Conservation (phyloP, 306 rosid genomes). For the Ceratonia siliqua region DNA sequence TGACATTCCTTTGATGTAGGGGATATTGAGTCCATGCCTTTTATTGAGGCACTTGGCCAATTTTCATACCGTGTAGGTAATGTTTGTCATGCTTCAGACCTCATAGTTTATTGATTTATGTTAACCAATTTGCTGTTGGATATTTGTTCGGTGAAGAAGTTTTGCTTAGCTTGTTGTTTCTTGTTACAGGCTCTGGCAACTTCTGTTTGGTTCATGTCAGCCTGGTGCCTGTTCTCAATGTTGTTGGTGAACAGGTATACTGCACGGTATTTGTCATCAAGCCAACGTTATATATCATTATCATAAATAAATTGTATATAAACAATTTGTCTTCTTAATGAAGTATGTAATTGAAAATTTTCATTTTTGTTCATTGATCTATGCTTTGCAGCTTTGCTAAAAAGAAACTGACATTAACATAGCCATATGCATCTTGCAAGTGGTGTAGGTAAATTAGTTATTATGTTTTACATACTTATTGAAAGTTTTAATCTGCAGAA, state of each 20-base stretch:
- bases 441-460: neutral
- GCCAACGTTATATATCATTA: too few species aligned
- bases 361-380: slow-evolving; percentile 7
- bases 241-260: slow-evolving; percentile 80
- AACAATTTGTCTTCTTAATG: neutral
- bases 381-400: neutral
- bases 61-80: slow-evolving; percentile 62
- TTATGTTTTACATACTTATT: slow-evolving; percentile 13
- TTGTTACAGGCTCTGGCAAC: slow-evolving; percentile 60
- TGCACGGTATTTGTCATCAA: neutral
- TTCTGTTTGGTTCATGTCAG: slow-evolving; percentile 86
- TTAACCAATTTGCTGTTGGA: neutral
- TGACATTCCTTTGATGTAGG: slow-evolving; percentile 42
- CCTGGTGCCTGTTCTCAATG: slow-evolving; percentile 80
- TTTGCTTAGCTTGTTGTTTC: slow-evolving; percentile 22
- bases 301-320: too few species aligned
- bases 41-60: slow-evolving; percentile 64
- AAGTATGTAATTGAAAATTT: neutral
- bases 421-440: neutral
- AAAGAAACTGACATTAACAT: neutral
- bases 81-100: neutral
- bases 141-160: neutral
- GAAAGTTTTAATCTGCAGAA: slow-evolving; percentile 48
- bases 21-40: slow-evolving; percentile 64
- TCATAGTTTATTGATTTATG: neutral